A percentile compares a stretch with the other conserved stretches of the same genome.
Evolutionary conservation across 1,139 yeast genomes (phyloP).

Genomic region (Blastobotrys petasosporus): DNA sequence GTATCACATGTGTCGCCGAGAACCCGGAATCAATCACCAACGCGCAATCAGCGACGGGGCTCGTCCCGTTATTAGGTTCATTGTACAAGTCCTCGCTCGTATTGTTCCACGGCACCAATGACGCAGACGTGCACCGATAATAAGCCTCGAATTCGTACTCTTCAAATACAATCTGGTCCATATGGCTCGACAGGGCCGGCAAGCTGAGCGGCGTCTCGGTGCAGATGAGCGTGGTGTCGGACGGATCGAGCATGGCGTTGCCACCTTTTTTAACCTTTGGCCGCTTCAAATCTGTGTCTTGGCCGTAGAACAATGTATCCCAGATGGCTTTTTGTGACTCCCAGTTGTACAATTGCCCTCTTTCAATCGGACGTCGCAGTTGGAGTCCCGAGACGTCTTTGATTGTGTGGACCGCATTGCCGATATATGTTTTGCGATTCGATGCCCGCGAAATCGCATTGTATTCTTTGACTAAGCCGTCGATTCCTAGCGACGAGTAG

Average conservation of each 20-base stretch:
- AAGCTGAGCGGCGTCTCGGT: slow-evolving; percentile 80
- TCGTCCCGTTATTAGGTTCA: slow-evolving; percentile 12
- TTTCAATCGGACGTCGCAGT: slow-evolving; percentile 77
- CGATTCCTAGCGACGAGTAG: slow-evolving; percentile 32
- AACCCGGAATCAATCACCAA: slow-evolving; percentile 85
- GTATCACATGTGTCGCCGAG: slow-evolving; percentile 81
- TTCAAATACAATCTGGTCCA: slow-evolving; percentile 91
- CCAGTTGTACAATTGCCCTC: slow-evolving; percentile 86
- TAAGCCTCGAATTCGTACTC: slow-evolving; percentile 77
- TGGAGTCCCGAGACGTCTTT: slow-evolving; percentile 71
- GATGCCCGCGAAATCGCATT: slow-evolving; percentile 71
- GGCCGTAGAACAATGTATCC: slow-evolving; percentile 64
- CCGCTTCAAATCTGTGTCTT: slow-evolving; percentile 30
- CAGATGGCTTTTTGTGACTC: slow-evolving; percentile 87
- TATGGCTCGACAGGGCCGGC: slow-evolving; percentile 75
- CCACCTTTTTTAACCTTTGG: slow-evolving; percentile 10
- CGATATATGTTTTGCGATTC: slow-evolving; percentile 58
- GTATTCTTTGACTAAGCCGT: slow-evolving; percentile 48
- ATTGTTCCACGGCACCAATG: slow-evolving; percentile 64
- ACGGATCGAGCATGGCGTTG: slow-evolving; percentile 35
- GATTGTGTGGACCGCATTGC: slow-evolving; percentile 56
- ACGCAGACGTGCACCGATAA: slow-evolving; percentile 57
- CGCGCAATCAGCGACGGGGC: slow-evolving; percentile 51
- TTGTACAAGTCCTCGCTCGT: slow-evolving; percentile 16
- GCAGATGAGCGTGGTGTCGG: slow-evolving; percentile 47